Base-by-base conservation (phyloP, 2,329 filamentous ascomycete genomes). In the Ceratocystiopsis brevicomis region DNA sequence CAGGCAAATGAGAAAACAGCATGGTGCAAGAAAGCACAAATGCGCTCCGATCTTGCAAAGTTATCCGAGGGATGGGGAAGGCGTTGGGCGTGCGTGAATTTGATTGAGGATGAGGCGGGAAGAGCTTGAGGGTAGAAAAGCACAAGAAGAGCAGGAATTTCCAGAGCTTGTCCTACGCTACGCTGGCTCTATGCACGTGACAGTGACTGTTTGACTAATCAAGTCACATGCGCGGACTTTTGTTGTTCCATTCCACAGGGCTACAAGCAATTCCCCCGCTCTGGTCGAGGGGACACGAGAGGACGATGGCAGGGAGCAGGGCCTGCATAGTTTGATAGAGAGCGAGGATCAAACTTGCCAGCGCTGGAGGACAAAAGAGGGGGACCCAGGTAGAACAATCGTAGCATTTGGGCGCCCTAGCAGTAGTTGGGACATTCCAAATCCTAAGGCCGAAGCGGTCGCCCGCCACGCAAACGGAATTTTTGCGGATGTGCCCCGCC, bases 401-500 rank as follows among this genome's bases (percentile, higher is more conserved):
- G 25, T 30, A 30, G 25, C 8, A 6, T 30, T 30, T 30, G 25
- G 25, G 25, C 25, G 25, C 25, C 25, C 25, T 30, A 30, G 25
- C 25, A 30, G 25, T 30, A 30, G 25, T 30, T 30, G 5, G 8
- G 25, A 9, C 38, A 40, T 21, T 38, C 16, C 38, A 40, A 44
- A 16, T 37, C 30, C 33, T 30, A 44, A 44, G 32, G 15, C 41
- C 42, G 39, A 44, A 30, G 25, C 25, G 8, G 25, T 36, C 33
- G 35, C 11, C 30, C 38, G 38, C 38, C 43, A 46, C 42, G 40
- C 42, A 47, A 44, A 39, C 45, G 39, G 42, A 33, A 40, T 39
- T 21, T 41, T 39, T 42, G 45, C 39, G 39, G 21, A 41, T 44
- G 44, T 44, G 45, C 45, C 45, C 45, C 45, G 45, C 45, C 45